Percentiles rank a stretch among this genome's conserved stretches.
Conservation (phyloP, 805 yeast species). For the Candida fluviatilis region DNA sequence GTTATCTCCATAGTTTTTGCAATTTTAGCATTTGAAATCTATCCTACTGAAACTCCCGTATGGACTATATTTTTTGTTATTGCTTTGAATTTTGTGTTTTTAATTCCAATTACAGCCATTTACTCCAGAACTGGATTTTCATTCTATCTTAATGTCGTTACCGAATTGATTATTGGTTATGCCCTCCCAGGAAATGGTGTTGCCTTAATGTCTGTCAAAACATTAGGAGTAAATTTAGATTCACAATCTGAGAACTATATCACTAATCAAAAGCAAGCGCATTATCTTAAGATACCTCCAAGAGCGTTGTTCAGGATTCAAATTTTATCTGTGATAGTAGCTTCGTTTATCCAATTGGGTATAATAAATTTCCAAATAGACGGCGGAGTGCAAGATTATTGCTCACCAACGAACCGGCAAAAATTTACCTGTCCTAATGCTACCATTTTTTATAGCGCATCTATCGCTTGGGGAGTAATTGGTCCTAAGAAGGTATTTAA, state of each 20-base stretch:
- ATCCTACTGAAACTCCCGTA: slow-evolving; percentile 32
- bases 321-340: slow-evolving; percentile 20
- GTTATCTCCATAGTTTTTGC: slow-evolving; percentile 26
- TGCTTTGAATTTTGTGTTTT: slow-evolving; percentile 28
- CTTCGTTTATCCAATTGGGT: slow-evolving; percentile 22
- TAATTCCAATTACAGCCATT: slow-evolving; percentile 27
- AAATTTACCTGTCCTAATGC: slow-evolving; percentile 35
- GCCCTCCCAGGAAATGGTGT: slow-evolving; percentile 34
- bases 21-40: slow-evolving; percentile 26
- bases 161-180: slow-evolving; percentile 34
- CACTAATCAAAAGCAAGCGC: slow-evolving; percentile 58
- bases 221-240: slow-evolving; percentile 54
- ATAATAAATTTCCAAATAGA: slow-evolving; percentile 26
- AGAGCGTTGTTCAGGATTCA: slow-evolving; percentile 47
- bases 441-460: slow-evolving; percentile 44
- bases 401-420: slow-evolving; percentile 37
- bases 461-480: slow-evolving; percentile 62
- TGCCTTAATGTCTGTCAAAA: slow-evolving; percentile 47
- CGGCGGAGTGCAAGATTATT: slow-evolving; percentile 29
- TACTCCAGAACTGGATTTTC: slow-evolving; percentile 27
- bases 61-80: slow-evolving; percentile 34
- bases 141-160: slow-evolving; percentile 33
- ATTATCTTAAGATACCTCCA: slow-evolving; percentile 59
- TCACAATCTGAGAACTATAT: slow-evolving; percentile 54
- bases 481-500: slow-evolving; percentile 41